Conservation (phyloP, 306 rosid species). For the Malus orientalis region DNA sequence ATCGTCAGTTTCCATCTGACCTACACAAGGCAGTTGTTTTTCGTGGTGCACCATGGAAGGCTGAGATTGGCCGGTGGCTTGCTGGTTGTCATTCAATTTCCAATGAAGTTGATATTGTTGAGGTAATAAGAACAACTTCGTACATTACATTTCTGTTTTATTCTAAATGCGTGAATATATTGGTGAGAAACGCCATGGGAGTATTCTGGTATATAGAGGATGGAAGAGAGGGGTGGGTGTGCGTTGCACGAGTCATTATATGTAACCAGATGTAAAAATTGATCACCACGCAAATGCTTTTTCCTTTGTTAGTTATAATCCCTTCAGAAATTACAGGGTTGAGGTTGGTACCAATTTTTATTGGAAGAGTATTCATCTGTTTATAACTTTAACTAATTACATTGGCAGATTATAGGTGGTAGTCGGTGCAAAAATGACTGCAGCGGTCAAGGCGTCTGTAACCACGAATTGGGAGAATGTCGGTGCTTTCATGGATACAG, state of each 20-base stretch:
- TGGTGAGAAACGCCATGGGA: neutral
- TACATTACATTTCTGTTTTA: neutral
- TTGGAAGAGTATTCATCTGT: neutral
- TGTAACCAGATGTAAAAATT: neutral
- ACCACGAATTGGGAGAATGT: slow-evolving; percentile 76
- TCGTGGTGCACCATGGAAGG: slow-evolving; percentile 87
- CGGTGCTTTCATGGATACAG: slow-evolving; percentile 83
- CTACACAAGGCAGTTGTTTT: slow-evolving; percentile 57
- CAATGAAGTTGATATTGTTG: slow-evolving; percentile 56
- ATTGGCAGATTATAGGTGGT: slow-evolving; percentile 63
- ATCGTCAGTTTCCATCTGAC: slow-evolving; percentile 52
- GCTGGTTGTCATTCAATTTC: slow-evolving; percentile 61
- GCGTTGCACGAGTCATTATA: neutral
- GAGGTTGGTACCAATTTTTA: slow-evolving; percentile 3
- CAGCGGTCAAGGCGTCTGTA: slow-evolving; percentile 76
- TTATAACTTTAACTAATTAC: slow-evolving; percentile 1
- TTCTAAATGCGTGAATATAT: neutral
- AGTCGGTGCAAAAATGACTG: slow-evolving; percentile 70
- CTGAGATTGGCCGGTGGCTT: slow-evolving; percentile 82
- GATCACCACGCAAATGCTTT: neutral
- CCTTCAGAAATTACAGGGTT: slow-evolving; percentile 4
- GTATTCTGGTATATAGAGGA: neutral
- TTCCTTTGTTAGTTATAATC: neutral
- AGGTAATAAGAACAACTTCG: slow-evolving; percentile 39
- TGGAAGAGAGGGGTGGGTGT: neutral